A percentile compares a stretch with the other conserved stretches of the same genome.
Evolutionary conservation across 257 asterid species (phyloP).

Genomic region (Gardenia jasminoides): DNA sequence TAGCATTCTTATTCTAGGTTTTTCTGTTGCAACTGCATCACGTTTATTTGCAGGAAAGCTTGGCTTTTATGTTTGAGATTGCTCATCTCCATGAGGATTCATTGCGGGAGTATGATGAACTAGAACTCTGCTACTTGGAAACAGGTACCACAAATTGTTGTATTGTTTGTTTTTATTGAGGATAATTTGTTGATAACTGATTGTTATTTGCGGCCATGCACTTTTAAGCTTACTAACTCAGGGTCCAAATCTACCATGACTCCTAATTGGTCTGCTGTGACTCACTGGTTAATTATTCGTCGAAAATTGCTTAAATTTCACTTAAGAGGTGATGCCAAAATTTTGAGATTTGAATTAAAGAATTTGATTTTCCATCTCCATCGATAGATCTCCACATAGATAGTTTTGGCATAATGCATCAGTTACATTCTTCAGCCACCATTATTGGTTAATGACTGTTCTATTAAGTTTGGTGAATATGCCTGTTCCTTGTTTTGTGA

Average conservation of each 20-base stretch:
- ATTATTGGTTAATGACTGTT: background rate
- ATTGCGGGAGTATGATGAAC: conserved; percentile 96
- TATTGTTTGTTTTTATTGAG: background rate
- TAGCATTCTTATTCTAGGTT: background rate
- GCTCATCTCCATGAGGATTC: conserved; percentile 98
- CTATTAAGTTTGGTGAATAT: background rate
- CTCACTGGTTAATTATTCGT: background rate
- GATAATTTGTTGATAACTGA: background rate
- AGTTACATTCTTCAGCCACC: background rate
- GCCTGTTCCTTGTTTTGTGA: background rate
- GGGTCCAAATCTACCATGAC: background rate
- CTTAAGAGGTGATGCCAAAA: background rate
- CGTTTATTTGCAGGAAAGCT: conserved; percentile 68
- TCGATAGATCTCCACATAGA: background rate
- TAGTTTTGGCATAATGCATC: background rate
- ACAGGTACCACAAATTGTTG: conserved; percentile 53
- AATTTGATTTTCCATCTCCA: background rate
- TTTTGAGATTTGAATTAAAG: background rate
- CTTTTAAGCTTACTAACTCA: background rate
- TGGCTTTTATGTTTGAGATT: conserved; percentile 98
- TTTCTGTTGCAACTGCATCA: background rate
- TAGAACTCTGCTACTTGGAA: conserved; percentile 98
- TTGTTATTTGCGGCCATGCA: background rate
- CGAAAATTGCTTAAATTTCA: background rate
- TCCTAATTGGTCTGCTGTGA: background rate